Conservation (phyloP, 306 rosid genomes). For the Prunus persica region DNA sequence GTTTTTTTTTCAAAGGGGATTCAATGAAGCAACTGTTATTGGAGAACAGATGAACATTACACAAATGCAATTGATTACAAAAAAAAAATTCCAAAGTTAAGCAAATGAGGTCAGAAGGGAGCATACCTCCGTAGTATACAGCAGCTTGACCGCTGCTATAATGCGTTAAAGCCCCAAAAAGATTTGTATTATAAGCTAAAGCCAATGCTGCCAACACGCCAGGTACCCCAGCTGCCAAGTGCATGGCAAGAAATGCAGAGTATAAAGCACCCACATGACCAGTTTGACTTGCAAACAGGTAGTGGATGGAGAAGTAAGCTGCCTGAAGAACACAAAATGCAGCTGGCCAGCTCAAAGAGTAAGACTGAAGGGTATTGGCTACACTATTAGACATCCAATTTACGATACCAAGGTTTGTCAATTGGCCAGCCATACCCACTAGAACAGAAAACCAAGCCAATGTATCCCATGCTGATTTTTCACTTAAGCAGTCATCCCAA, state of each 20-base stretch:
- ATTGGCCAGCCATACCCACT: constrained; percentile 92
- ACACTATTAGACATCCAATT: constrained; percentile 80
- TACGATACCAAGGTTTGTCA: constrained; percentile 83
- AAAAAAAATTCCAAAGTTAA: not conserved
- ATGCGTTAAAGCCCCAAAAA: constrained; percentile 88
- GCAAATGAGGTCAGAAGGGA: not conserved
- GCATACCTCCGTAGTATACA: constrained; percentile 93
- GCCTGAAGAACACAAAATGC: constrained; percentile 81
- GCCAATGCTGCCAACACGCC: constrained; percentile 70
- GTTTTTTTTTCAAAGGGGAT: too few relatives aligned
- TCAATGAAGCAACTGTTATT: not conserved
- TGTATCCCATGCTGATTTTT: constrained; percentile 96
- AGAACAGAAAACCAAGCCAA: constrained; percentile 93
- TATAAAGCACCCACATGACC: constrained; percentile 93
- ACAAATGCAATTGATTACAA: constrained; percentile 4
- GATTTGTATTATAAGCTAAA: constrained; percentile 83
- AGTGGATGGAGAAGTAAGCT: constrained; percentile 83
- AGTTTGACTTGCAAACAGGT: constrained; percentile 96
- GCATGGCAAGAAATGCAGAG: constrained; percentile 95
- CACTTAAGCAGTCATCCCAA: constrained; percentile 90
- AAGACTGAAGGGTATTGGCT: constrained; percentile 51
- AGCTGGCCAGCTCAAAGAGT: constrained; percentile 83
- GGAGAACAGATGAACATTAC: not conserved
- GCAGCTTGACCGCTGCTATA: constrained; percentile 98
- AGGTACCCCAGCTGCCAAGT: constrained; percentile 93